phyloP scores from a whole-genome alignment of 768 basidiomycete species.

The Paxillus rubicundulus region DNA sequence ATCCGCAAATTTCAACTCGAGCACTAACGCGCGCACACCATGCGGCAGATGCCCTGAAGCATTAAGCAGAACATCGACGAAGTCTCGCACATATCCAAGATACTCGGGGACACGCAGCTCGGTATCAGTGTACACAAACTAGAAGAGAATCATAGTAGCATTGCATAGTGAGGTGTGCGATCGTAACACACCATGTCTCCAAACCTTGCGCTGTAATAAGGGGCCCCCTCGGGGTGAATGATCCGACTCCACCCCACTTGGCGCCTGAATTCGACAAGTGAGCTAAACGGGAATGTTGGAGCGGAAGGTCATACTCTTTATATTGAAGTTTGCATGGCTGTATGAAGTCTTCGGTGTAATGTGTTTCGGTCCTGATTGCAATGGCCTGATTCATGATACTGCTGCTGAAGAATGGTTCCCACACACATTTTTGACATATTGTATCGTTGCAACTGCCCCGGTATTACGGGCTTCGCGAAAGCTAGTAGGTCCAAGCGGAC shows the following conservation, averaged over 20 bases:
- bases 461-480: background rate
- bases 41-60: background rate
- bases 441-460: background rate
- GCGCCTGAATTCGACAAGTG: background rate
- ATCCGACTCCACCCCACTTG: slow-evolving; percentile 39
- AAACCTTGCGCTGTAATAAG: slow-evolving; percentile 44
- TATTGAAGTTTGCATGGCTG: background rate
- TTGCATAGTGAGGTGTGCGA: background rate
- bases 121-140: slow-evolving; percentile 42
- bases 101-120: background rate
- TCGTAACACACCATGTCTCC: slow-evolving; percentile 31
- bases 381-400: background rate
- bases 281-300: background rate
- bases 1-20: background rate
- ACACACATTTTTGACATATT: background rate
- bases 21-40: background rate
- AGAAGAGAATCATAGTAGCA: background rate
- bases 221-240: slow-evolving; percentile 53
- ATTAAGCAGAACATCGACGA: background rate
- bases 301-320: background rate
- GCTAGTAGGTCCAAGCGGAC: background rate
- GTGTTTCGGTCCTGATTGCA: background rate
- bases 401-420: background rate
- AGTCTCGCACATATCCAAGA: background rate
- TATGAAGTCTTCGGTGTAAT: background rate